phyloP scores from a whole-genome alignment of 2,329 filamentous ascomycete species.

The Mycosphaerella sp. region DNA sequence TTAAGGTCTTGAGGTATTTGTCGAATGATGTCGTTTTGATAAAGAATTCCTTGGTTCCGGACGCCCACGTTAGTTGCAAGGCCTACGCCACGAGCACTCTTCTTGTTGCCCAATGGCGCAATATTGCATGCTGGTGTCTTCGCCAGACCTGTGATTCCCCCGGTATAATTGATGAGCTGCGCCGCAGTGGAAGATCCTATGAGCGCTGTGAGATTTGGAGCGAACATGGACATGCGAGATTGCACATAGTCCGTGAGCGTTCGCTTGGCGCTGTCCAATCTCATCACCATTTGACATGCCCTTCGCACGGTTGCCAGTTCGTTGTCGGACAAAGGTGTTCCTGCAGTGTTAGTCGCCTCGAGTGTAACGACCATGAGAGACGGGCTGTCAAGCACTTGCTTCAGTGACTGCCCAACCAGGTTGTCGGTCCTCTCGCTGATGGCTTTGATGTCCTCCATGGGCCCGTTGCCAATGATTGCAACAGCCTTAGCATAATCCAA shows the following conservation, averaged over 20 bases:
- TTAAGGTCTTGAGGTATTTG: constrained; percentile 80
- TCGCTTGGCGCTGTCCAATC: constrained; percentile 78
- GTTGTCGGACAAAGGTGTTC: constrained; percentile 65
- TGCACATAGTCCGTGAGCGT: constrained; percentile 90
- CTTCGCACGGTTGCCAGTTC: constrained; percentile 68
- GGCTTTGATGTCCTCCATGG: constrained; percentile 78
- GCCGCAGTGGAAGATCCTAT: constrained; percentile 91
- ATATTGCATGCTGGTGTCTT: constrained; percentile 94
- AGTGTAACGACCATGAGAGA: constrained; percentile 94
- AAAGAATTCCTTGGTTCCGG: constrained; percentile 87
- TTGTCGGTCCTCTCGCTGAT: constrained; percentile 74
- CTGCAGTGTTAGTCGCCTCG: constrained; percentile 84
- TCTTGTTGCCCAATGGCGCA: constrained; percentile 83
- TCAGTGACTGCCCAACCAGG: constrained; percentile 66
- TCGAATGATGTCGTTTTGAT: constrained; percentile 82
- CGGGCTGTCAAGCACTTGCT: constrained; percentile 77
- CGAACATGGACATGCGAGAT: constrained; percentile 93
- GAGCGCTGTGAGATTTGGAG: constrained; percentile 83
- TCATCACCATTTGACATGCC: constrained; percentile 83
- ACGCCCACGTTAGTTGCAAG: constrained; percentile 90
- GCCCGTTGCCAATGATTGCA: constrained; percentile 84
- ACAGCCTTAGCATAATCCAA: constrained; percentile 95
- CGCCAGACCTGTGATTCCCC: constrained; percentile 78
- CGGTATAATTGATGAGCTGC: constrained; percentile 90
- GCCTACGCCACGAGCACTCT: constrained; percentile 64